Percentiles rank a stretch among this genome's conserved stretches.
Conservation (phyloP, 352 stramenopile species). For the Phytophthora tubulina region DNA sequence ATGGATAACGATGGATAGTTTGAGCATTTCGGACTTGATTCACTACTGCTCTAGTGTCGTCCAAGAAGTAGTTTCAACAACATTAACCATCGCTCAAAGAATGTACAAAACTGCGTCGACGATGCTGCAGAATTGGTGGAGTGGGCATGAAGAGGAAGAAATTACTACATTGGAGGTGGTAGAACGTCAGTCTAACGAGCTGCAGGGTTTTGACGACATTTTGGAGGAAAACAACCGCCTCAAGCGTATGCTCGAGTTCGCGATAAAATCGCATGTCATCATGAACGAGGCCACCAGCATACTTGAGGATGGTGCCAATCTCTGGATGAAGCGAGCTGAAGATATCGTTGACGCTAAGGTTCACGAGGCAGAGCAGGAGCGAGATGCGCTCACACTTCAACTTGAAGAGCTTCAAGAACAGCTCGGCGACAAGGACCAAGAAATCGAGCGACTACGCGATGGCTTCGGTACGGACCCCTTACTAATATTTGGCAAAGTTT, state of each 20-base stretch:
- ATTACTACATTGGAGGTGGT: slow-evolving; percentile 23
- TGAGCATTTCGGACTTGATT: slow-evolving; percentile 13
- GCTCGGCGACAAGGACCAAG: slow-evolving; percentile 35
- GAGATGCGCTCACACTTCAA: slow-evolving; percentile 28
- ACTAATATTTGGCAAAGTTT: slow-evolving; percentile 14
- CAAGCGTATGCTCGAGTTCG: slow-evolving; percentile 39
- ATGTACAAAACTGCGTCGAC: slow-evolving; percentile 22
- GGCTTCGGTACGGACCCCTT: slow-evolving; percentile 32
- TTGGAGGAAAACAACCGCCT: slow-evolving; percentile 39
- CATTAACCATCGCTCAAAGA: slow-evolving; percentile 10
- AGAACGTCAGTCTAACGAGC: slow-evolving; percentile 6
- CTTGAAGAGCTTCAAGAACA: slow-evolving; percentile 34
- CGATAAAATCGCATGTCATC: slow-evolving; percentile 34
- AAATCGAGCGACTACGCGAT: slow-evolving; percentile 36
- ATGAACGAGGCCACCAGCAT: slow-evolving; percentile 39
- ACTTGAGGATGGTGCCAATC: slow-evolving; percentile 26
- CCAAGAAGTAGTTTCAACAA: slow-evolving; percentile 25
- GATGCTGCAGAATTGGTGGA: slow-evolving; percentile 34
- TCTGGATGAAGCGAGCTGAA: slow-evolving; percentile 31
- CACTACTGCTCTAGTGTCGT: slow-evolving; percentile 29
- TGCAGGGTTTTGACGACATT: slow-evolving; percentile 22
- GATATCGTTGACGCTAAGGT: slow-evolving; percentile 33
- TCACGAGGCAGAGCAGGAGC: slow-evolving; percentile 26
- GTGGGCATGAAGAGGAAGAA: slow-evolving; percentile 12
- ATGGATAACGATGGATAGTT: slow-evolving; percentile 15